These are phyloP conservation scores for Phytophthora europaea DNA, from an alignment of 352 stramenopile genomes.

Conservation along the genomic window DNA sequence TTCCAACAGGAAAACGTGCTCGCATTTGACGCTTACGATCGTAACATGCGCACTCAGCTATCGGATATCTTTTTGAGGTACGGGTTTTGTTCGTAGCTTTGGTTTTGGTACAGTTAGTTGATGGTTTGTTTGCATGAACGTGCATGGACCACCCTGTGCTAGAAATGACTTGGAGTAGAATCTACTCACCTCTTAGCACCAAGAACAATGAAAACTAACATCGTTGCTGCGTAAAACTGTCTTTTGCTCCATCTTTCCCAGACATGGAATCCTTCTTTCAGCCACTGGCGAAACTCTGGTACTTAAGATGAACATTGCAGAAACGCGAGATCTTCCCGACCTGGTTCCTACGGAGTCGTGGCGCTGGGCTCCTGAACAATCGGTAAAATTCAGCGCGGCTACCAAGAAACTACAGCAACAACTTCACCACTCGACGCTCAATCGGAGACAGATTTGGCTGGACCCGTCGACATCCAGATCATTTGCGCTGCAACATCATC, in stretches of 20 bases:
- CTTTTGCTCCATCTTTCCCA: constrained; percentile 29
- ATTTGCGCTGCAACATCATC: constrained; percentile 66
- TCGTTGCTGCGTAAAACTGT: constrained; percentile 13
- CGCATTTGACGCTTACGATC: constrained; percentile 93
- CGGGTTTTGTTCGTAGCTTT: constrained; percentile 23
- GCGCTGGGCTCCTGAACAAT: constrained; percentile 29
- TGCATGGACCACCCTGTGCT: constrained; percentile 12
- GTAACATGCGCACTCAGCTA: constrained; percentile 75
- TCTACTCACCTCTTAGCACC: not conserved
- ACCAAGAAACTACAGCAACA: constrained; percentile 13
- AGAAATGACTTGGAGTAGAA: constrained; percentile 39
- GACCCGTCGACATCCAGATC: constrained; percentile 69
- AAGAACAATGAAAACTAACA: constrained; percentile 1
- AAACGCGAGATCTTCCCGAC: constrained; percentile 48
- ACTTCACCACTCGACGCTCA: constrained; percentile 47
- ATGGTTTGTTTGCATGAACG: constrained; percentile 21
- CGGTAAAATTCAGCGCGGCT: constrained; percentile 8
- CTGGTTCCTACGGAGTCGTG: constrained; percentile 46
- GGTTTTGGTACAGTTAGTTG: constrained; percentile 16
- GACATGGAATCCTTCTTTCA: constrained; percentile 72
- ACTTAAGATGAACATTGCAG: constrained; percentile 57
- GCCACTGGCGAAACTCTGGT: constrained; percentile 39
- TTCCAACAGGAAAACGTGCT: constrained; percentile 93
- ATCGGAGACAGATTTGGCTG: constrained; percentile 65
- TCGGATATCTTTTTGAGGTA: constrained; percentile 86